Percentiles rank a stretch among this genome's conserved stretches.
These are phyloP conservation scores for Flaveria brownii DNA, from an alignment of 129 eudicot genomes.

Conservation along the genomic window DNA sequence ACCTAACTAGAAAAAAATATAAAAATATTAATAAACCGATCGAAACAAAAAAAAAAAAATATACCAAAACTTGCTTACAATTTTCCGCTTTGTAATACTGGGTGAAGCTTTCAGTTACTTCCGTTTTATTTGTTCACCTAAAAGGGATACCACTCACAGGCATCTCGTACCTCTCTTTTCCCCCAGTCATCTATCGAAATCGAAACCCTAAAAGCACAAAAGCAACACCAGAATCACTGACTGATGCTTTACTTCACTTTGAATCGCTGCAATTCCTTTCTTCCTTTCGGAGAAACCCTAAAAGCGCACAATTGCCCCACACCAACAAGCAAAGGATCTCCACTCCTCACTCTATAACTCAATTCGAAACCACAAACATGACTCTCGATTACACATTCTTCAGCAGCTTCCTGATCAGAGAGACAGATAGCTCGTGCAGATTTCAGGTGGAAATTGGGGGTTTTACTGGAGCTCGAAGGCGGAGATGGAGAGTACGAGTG, in stretches of 20 bases:
- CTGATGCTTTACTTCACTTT: slow-evolving; percentile 19
- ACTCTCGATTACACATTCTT: slow-evolving; percentile 19
- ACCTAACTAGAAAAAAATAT: no score
- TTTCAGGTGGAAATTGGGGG: slow-evolving; percentile 21
- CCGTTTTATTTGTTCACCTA: background rate
- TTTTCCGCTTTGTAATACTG: no score
- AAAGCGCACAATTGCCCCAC: background rate
- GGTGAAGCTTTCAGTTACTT: background rate
- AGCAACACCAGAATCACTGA: background rate
- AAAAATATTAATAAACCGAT: no score
- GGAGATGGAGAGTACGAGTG: slow-evolving; percentile 90
- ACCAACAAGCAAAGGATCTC: slow-evolving; percentile 39
- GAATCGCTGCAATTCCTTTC: slow-evolving; percentile 9
- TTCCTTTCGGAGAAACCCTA: slow-evolving; percentile 13
- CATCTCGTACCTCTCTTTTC: background rate
- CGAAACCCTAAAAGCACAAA: slow-evolving; percentile 17
- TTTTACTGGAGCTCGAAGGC: background rate
- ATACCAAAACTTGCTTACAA: no score
- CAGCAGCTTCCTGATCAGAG: slow-evolving; percentile 17
- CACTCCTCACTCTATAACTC: slow-evolving; percentile 15
- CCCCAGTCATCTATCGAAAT: background rate
- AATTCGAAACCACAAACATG: slow-evolving; percentile 25
- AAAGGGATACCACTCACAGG: slow-evolving; percentile 7
- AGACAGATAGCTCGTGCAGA: background rate
- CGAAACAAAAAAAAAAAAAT: no score